Percentiles rank a stretch among this genome's conserved stretches.
Conservation (phyloP, 257 asterid species). For the Solanum rostratum region DNA sequence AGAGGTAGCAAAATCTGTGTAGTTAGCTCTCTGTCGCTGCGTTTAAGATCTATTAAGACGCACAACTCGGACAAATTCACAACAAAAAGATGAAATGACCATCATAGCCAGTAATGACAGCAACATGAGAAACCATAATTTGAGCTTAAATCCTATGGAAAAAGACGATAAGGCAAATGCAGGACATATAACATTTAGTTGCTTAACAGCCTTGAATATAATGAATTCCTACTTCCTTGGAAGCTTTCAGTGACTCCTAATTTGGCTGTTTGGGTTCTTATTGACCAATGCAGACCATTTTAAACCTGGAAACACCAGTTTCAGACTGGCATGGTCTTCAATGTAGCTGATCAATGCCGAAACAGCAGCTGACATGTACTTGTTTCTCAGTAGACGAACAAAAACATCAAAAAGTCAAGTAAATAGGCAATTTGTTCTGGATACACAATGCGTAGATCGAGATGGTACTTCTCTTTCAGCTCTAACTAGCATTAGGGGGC, state of each 20-base stretch:
- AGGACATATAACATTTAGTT: neutral
- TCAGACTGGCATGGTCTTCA: neutral
- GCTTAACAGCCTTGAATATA: neutral
- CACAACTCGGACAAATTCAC: neutral
- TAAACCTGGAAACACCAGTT: neutral
- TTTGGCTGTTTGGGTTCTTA: neutral
- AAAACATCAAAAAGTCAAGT: neutral
- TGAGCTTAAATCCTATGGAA: neutral
- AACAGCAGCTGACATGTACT: neutral
- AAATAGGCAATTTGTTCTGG: neutral
- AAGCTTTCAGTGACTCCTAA: accelerated
- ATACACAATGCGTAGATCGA: neutral
- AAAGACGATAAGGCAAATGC: neutral
- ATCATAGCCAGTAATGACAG: neutral
- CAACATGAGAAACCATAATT: neutral
- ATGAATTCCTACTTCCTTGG: neutral
- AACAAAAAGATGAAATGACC: neutral
- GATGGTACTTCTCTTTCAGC: neutral
- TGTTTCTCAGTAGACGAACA: neutral
- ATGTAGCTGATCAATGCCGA: neutral
- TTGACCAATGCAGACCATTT: neutral
- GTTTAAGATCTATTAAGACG: neutral
- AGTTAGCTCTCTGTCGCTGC: neutral
- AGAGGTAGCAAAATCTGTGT: neutral
- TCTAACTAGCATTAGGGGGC: slow-evolving; percentile 9